These are phyloP conservation scores for Golubevia pallescens DNA, from an alignment of 1,284 basidiomycete genomes.

Conservation along the genomic window DNA sequence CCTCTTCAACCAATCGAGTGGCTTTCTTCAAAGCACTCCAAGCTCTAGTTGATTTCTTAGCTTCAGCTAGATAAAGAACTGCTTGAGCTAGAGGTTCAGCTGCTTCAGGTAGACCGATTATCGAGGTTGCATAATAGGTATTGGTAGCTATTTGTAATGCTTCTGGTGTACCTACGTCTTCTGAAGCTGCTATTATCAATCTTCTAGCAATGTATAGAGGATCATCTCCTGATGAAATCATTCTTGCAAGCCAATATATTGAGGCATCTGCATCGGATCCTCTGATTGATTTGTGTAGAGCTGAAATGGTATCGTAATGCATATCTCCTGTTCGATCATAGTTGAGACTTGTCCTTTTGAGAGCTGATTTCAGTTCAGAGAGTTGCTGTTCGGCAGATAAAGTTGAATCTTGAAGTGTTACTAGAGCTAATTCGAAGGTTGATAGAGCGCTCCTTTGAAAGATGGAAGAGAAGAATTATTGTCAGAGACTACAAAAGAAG, in stretches of 20 bases:
- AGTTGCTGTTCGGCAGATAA: constrained; percentile 17
- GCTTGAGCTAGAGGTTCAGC: constrained; percentile 73
- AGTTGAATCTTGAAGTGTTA: constrained; percentile 23
- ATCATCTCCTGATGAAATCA: constrained; percentile 76
- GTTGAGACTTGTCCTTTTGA: constrained; percentile 39
- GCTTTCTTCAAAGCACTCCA: constrained; percentile 57
- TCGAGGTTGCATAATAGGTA: constrained; percentile 79
- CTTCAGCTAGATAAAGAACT: constrained; percentile 80
- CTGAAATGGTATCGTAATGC: constrained; percentile 84
- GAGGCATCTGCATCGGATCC: constrained; percentile 81
- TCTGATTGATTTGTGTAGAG: constrained; percentile 82
- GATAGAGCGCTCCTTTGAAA: constrained; percentile 25
- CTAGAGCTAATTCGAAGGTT: constrained; percentile 47
- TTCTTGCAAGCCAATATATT: constrained; percentile 75
- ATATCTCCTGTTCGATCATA: constrained; percentile 61
- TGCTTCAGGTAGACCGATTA: constrained; percentile 77
- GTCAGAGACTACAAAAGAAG: neutral
- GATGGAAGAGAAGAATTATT: neutral
- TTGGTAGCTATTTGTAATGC: constrained; percentile 53
- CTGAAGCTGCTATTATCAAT: constrained; percentile 81
- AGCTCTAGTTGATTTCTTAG: constrained; percentile 78
- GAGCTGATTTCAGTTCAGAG: constrained; percentile 24
- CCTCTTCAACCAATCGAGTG: constrained; percentile 28
- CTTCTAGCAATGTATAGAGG: constrained; percentile 82
- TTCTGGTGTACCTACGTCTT: constrained; percentile 83